phyloP scores from a whole-genome alignment of 768 basidiomycete species.

The Tricholoma sp. region DNA sequence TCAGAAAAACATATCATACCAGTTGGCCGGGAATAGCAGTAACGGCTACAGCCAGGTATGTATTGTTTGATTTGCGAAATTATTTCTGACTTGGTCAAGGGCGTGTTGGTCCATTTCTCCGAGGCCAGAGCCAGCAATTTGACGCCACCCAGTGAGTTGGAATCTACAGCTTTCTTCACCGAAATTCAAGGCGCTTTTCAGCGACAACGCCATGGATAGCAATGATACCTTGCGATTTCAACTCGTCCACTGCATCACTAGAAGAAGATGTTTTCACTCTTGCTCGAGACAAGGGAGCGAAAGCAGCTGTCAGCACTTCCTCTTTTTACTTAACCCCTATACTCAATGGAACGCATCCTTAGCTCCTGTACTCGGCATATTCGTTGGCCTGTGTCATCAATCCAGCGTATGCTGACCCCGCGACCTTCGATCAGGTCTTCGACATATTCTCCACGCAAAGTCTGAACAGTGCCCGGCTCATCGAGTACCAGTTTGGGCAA shows the following conservation, averaged over 20 bases:
- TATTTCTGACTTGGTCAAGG: conserved; percentile 36
- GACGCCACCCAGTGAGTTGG: conserved; percentile 42
- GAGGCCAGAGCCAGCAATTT: conserved; percentile 48
- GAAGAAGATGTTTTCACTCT: conserved; percentile 77
- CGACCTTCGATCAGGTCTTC: conserved; percentile 63
- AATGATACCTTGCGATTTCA: conserved; percentile 75
- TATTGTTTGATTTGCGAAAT: conserved; percentile 1
- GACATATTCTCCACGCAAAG: conserved; percentile 75
- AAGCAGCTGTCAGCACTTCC: conserved; percentile 56
- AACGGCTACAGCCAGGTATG: conserved; percentile 51
- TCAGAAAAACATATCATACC: conserved; percentile 50
- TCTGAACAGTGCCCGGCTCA: conserved; percentile 50
- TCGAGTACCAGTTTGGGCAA: conserved; percentile 57
- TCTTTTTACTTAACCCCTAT: neutral
- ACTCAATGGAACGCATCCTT: neutral
- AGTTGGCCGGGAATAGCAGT: conserved; percentile 47
- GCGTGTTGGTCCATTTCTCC: conserved; percentile 79
- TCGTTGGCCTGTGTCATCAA: conserved; percentile 76
- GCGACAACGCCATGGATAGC: conserved; percentile 90
- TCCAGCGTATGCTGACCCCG: conserved; percentile 57
- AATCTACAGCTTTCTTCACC: neutral
- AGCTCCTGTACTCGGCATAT: conserved; percentile 76
- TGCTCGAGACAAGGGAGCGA: conserved; percentile 72
- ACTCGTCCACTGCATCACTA: conserved; percentile 58
- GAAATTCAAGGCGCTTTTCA: conserved; percentile 14